Percentiles rank a stretch among this genome's conserved stretches.
These are phyloP conservation scores for Volvox reticuliferus DNA, from an alignment of 139 green algal species.

Conservation along the genomic window DNA sequence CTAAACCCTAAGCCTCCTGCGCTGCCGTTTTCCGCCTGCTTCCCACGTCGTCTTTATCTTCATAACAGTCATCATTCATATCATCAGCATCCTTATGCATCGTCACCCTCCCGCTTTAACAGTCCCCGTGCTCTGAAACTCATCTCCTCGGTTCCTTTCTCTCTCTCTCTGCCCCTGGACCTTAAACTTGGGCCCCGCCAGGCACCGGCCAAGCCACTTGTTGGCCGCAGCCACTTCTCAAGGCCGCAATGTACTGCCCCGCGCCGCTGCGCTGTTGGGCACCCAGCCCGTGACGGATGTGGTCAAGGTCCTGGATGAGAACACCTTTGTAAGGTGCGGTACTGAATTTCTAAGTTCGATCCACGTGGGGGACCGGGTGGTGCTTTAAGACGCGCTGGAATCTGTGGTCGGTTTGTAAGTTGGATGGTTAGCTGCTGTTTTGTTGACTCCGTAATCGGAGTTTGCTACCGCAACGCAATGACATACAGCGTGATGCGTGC, in stretches of 20 bases:
- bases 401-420: too few relatives aligned
- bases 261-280: conserved; percentile 86
- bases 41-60: background rate
- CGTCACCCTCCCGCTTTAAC: too few relatives aligned
- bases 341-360: background rate
- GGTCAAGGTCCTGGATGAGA: conserved; percentile 61
- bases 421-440: too few relatives aligned
- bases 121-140: too few relatives aligned
- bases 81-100: too few relatives aligned
- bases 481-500: too few relatives aligned
- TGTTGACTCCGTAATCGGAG: too few relatives aligned
- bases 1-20: too few relatives aligned
- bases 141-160: background rate
- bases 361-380: too few relatives aligned
- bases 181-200: conserved; percentile 7
- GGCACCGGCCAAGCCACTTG: conserved; percentile 77
- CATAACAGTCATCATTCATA: background rate
- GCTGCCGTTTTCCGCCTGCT: background rate
- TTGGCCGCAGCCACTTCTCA: conserved; percentile 78
- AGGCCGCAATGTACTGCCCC: conserved; percentile 89
- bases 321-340: conserved; percentile 77
- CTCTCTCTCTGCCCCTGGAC: background rate
- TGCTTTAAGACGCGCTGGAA: too few relatives aligned
- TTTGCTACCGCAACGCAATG: too few relatives aligned
- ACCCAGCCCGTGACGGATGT: conserved; percentile 88